phyloP scores from a whole-genome alignment of 805 yeast genomes.

The Martiniozyma abietophila region DNA sequence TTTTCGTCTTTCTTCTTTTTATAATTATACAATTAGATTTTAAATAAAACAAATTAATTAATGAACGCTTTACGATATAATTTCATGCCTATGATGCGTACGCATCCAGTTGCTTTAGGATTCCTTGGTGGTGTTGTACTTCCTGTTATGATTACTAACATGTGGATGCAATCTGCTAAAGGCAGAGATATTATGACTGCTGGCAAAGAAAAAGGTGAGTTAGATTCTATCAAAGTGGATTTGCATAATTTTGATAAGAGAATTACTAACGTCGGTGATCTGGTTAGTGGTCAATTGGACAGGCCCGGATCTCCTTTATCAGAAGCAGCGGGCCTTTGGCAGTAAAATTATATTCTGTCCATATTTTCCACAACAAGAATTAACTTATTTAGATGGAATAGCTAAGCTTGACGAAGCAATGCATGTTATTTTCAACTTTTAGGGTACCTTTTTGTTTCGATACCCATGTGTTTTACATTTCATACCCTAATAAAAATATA shows the following conservation, averaged over 20 bases:
- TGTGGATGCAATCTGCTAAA: constrained; percentile 8
- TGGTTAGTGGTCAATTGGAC: constrained; percentile 10
- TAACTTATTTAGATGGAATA: not conserved
- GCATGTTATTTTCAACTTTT: not conserved
- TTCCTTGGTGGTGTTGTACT: constrained; percentile 14
- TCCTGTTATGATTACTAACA: constrained; percentile 12
- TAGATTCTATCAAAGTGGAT: constrained; percentile 6
- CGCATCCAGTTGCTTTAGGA: constrained; percentile 13
- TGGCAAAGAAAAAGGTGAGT: constrained; percentile 13
- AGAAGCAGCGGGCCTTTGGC: constrained; percentile 6
- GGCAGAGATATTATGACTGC: constrained; percentile 5
- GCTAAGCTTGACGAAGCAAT: not conserved
- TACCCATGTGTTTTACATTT: too few species aligned
- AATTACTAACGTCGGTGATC: constrained; percentile 13
- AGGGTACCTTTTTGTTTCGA: constrained; percentile 1
- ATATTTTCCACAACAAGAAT: not conserved
- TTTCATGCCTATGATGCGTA: too few species aligned
- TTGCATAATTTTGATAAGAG: constrained; percentile 9
- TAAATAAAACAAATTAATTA: too few species aligned
- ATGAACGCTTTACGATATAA: too few species aligned
- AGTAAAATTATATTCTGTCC: not conserved
- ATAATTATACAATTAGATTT: too few species aligned
- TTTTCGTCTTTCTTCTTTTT: too few species aligned
- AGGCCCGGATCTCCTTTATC: constrained; percentile 9
- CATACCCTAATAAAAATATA: too few species aligned